These are phyloP conservation scores for Quillaja saponaria DNA, from an alignment of 306 rosid species.

Conservation along the genomic window DNA sequence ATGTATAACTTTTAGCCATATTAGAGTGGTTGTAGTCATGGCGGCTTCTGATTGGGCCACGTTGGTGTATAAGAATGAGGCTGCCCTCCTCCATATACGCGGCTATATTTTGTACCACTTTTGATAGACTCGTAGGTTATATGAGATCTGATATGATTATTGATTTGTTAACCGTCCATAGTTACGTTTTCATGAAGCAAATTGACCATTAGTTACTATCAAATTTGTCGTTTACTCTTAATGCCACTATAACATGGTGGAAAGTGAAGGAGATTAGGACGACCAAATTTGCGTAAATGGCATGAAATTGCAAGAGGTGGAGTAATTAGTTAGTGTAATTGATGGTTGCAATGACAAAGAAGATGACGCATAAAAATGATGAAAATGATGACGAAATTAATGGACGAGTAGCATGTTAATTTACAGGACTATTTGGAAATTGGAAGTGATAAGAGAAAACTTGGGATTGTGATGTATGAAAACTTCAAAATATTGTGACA, in stretches of 20 bases:
- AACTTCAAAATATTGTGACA: slow-evolving; percentile 19
- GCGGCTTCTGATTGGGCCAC: slow-evolving; percentile 32
- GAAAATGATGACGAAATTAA: slow-evolving; percentile 27
- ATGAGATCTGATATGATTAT: slow-evolving; percentile 39
- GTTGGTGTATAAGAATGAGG: neutral
- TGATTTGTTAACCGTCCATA: slow-evolving; percentile 39
- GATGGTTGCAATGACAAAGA: slow-evolving; percentile 13
- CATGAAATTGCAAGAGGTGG: neutral
- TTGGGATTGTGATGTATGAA: slow-evolving; percentile 39
- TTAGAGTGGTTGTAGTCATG: neutral
- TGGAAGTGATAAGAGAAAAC: slow-evolving; percentile 33
- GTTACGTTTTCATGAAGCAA: slow-evolving; percentile 49
- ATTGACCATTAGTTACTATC: slow-evolving; percentile 45
- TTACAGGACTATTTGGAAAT: neutral
- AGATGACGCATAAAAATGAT: slow-evolving; percentile 35
- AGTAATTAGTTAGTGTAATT: neutral
- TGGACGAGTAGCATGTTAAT: slow-evolving; percentile 14
- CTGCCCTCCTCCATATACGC: neutral
- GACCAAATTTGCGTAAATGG: neutral
- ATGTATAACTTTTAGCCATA: too few species aligned
- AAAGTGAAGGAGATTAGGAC: slow-evolving; percentile 4
- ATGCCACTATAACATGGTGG: slow-evolving; percentile 28
- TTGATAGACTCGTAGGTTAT: slow-evolving; percentile 33
- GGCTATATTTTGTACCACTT: slow-evolving; percentile 9
- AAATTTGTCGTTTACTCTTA: slow-evolving; percentile 32